Evolutionary conservation across 345 rosid species (phyloP), one percentile per base, ranked within the genome.

Genomic region (Linum lewisii): DNA sequence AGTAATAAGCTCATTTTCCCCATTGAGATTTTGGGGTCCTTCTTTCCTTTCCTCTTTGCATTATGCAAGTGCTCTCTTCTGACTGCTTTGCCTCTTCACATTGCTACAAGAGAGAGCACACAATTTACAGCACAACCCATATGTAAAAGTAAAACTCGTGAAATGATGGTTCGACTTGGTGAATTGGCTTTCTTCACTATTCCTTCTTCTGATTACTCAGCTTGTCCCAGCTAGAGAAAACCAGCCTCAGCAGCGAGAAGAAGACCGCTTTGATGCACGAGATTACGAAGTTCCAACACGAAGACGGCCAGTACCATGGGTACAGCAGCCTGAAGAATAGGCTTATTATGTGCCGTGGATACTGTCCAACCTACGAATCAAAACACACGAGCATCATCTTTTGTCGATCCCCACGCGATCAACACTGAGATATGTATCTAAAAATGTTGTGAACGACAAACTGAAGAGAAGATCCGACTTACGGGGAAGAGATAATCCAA

Each of bases 281-380:
- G 49, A 84, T 51, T 59, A 84, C 29, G 58, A 93, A 85, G 81
- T 87, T 85, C 95, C 96, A 90, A 66, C 99, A 94, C 0, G 99
- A 94, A 11, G 97, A 93, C 0, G 97, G 97, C 99, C 99, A 93
- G 69, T 79, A 90, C 99, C 99, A 90, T 24, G 99, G 99, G 70
- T 93, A 93, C 20, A 90, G 68, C 72, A 93, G 76, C 58, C 99
- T 76, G 63, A 93, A 93, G 69, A 89, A 90, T 66, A 93, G 62
- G 53, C 97, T 93, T n/a, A 93, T 93, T n/a, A 93, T 75, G 68
- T 84, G 99, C 55, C 99, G 85, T 21, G 96, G 96, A 66, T 87
- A 90, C 26, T 81, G 81, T 32, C 99, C 99, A 0, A 94, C 96
- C 99, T 94, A 85, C 70, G 64, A 18, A 1, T n/a, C 49, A 64